Base-by-base conservation (phyloP, 805 yeast species). In the Yarrowia sp. region DNA sequence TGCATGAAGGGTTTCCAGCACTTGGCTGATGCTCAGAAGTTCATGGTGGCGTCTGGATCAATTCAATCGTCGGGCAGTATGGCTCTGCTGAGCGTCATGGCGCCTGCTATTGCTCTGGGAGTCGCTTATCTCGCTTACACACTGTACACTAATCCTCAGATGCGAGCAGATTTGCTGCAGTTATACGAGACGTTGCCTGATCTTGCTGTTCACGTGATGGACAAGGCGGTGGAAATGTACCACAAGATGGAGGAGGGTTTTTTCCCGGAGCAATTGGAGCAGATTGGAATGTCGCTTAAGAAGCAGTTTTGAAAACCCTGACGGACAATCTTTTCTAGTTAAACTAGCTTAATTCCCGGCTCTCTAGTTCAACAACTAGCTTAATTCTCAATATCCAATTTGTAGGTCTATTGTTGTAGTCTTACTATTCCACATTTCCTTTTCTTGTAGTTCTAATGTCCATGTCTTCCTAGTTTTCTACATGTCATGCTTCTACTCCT, bases 1-100 rank as follows among this genome's bases (percentile, higher is more conserved):
- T 55, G 61, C 15, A 55, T 55, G 61, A 55, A 55, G 46, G 61
- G 45, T 1, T 55, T 40, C 46, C 19, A 22, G 19, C 26, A 12
- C 15, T 19, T 52, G 15, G 14, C 46, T 0, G 61, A 40, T 5
- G 46, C 61, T 9, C 46, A 55, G 14, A 12, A 40, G 45, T 55
- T 55, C 36, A 40, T 55, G 46, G 15, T 40, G 35, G 36, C 46
- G 1, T 42, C 61, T 0, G 58, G 58, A 16, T 1, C 32, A 5
- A 38, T 38, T 35, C 58, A 53, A 10, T n/a, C 55, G 1, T n/a
- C 15, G 2, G 55, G 55, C 7, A 16, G 35, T 3, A 38, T 38
- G 58, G 43, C 43, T 19, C 32, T 53, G 10, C 1, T 53, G n/a
- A 11, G 32, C 11, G 5, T 16, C 8, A 11, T 38, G 43, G 58